Conservation (phyloP, 2,329 filamentous ascomycete species). For the Alternaria dauci region DNA sequence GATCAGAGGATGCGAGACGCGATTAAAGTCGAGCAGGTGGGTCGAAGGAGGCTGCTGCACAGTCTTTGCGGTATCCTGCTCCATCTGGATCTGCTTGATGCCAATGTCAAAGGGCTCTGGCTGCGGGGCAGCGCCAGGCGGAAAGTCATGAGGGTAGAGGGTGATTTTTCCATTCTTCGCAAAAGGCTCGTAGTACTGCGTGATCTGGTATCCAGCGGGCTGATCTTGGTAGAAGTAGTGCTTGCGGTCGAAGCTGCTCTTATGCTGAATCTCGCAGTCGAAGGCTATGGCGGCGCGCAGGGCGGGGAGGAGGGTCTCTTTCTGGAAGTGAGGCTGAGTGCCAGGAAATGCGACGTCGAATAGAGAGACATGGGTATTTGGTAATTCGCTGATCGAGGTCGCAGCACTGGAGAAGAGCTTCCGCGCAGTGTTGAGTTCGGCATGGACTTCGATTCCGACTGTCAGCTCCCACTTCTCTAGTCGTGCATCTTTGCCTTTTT, state of each 20-base stretch:
- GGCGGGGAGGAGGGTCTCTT: constrained; percentile 84
- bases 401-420: constrained; percentile 84
- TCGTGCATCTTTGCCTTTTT: constrained; percentile 27
- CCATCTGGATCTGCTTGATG: constrained; percentile 94
- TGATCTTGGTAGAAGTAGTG: constrained; percentile 99
- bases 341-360: constrained; percentile 93
- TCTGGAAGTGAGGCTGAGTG: constrained; percentile 85
- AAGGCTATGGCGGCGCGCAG: constrained; percentile 86
- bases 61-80: constrained; percentile 97
- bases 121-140: constrained; percentile 69
- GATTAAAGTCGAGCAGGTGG: constrained; percentile 91
- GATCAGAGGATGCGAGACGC: constrained; percentile 87
- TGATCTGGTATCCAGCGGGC: constrained; percentile 95
- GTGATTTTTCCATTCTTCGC: constrained; percentile 75
- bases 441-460: constrained; percentile 96
- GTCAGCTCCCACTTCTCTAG: constrained; percentile 84
- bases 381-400: constrained; percentile 64
- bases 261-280: constrained; percentile 76
- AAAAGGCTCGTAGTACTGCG: constrained; percentile 85
- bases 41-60: constrained; percentile 76
- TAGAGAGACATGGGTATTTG: constrained; percentile 86
- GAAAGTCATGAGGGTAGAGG: constrained; percentile 72
- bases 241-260: constrained; percentile 91
- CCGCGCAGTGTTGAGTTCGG: constrained; percentile 85
- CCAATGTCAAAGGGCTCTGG: constrained; percentile 76